Percentiles rank a stretch among this genome's conserved stretches.
These are phyloP conservation scores for Komagataella populi DNA, from an alignment of 805 yeast species.

Conservation along the genomic window DNA sequence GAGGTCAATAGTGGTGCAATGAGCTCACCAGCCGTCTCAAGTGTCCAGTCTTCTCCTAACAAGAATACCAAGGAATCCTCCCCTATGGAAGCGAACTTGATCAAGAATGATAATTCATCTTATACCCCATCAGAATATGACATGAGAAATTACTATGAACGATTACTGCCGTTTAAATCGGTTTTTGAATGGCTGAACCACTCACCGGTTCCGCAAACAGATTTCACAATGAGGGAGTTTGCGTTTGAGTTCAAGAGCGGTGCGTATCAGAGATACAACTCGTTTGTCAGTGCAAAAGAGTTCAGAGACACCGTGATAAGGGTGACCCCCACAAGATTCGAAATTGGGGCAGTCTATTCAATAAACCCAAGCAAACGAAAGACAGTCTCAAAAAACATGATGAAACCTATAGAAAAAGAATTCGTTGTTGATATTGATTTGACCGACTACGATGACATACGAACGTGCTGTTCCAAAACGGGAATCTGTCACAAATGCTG, in stretches of 20 bases:
- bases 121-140: conserved; percentile 37
- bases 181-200: conserved; percentile 88
- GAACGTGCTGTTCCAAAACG: conserved; percentile 88
- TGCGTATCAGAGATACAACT: conserved; percentile 81
- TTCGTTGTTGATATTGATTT: conserved; percentile 93
- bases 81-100: neutral
- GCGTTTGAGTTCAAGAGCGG: conserved; percentile 85
- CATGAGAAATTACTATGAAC: conserved; percentile 58
- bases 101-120: neutral
- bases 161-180: conserved; percentile 61
- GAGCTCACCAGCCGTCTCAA: neutral
- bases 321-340: conserved; percentile 82
- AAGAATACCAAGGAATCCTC: neutral
- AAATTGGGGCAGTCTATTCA: conserved; percentile 84
- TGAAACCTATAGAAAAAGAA: conserved; percentile 78
- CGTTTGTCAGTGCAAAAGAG: conserved; percentile 52
- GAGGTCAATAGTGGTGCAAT: neutral
- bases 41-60: neutral
- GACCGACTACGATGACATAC: conserved; percentile 87
- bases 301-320: conserved; percentile 65
- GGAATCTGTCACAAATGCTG: conserved; percentile 83
- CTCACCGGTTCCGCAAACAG: conserved; percentile 58
- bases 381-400: conserved; percentile 55
- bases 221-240: conserved; percentile 82
- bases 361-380: conserved; percentile 82